Evolutionary conservation across 441 rosid species (phyloP).

Genomic region (Eruca vesicaria): DNA sequence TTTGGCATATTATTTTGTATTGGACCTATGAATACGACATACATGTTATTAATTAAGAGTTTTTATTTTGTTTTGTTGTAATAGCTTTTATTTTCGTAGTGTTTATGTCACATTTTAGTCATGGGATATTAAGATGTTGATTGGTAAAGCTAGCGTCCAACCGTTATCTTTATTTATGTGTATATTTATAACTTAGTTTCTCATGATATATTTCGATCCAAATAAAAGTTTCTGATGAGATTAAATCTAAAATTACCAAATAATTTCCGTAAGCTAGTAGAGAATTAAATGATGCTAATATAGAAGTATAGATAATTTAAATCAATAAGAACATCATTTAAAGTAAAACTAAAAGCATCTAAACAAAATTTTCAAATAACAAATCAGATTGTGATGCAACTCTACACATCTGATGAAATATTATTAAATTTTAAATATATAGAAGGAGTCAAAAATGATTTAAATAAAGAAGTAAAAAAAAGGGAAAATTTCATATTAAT

Average conservation of each 20-base stretch:
- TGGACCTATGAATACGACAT: slow-evolving; percentile 52
- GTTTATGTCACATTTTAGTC: slow-evolving; percentile 1
- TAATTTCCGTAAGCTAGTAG: not conserved
- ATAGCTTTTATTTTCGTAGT: not conserved
- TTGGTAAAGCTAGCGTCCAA: slow-evolving; percentile 7
- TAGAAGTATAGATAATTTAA: not conserved
- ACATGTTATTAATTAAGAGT: not conserved
- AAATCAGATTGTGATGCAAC: not conserved
- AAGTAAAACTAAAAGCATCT: not conserved
- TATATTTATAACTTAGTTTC: not conserved
- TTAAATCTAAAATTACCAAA: not conserved
- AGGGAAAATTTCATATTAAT: too few relatives aligned
- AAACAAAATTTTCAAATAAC: not conserved
- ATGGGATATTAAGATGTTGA: not conserved
- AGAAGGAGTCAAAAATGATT: slow-evolving; percentile 2
- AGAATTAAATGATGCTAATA: not conserved
- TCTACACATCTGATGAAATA: too few relatives aligned
- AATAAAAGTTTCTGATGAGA: too few relatives aligned
- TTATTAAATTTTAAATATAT: not conserved
- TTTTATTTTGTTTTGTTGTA: not conserved
- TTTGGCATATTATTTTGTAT: slow-evolving; percentile 68
- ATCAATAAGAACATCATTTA: not conserved
- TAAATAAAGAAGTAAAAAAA: not conserved
- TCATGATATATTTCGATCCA: not conserved
- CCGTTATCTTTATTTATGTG: not conserved